Conservation (phyloP, 2,329 filamentous ascomycete genomes). For the Neonectria faginata region DNA sequence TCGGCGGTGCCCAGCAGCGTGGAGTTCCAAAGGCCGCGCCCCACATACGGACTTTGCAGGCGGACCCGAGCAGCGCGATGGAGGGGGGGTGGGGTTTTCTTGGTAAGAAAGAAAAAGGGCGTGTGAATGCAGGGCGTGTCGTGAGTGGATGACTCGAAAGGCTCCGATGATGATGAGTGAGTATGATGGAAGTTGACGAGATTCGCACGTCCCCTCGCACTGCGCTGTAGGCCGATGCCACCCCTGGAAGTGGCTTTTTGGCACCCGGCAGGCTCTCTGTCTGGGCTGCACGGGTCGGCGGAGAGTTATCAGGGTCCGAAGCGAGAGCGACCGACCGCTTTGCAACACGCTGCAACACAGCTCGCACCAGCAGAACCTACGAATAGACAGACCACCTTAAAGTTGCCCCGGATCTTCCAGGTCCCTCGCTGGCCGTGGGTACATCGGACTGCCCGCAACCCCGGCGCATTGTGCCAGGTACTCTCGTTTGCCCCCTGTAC, state of each 20-base stretch:
- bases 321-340: neutral
- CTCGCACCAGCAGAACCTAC: slow-evolving; percentile 22
- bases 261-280: neutral
- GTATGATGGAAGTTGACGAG: neutral
- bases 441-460: slow-evolving; percentile 31
- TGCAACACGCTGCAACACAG: neutral
- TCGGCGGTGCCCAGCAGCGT: slow-evolving; percentile 42
- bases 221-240: neutral
- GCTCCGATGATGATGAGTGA: neutral
- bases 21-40: slow-evolving; percentile 37
- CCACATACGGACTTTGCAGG: slow-evolving; percentile 49
- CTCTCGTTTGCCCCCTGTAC: slow-evolving; percentile 11
- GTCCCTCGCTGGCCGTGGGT: slow-evolving; percentile 35
- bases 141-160: slow-evolving; percentile 27
- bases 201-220: neutral
- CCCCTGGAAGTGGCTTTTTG: neutral
- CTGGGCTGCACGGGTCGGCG: neutral
- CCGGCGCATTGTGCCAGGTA: slow-evolving; percentile 26
- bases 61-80: slow-evolving; percentile 48
- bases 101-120: slow-evolving; percentile 13
- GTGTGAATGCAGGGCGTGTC: slow-evolving; percentile 18
- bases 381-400: slow-evolving; percentile 19
- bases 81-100: slow-evolving; percentile 30
- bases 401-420: slow-evolving; percentile 13
- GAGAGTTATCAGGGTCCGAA: neutral